Evolutionary conservation across 495 filamentous ascomycete species (phyloP).

Genomic region (Schizothecium vesticola): DNA sequence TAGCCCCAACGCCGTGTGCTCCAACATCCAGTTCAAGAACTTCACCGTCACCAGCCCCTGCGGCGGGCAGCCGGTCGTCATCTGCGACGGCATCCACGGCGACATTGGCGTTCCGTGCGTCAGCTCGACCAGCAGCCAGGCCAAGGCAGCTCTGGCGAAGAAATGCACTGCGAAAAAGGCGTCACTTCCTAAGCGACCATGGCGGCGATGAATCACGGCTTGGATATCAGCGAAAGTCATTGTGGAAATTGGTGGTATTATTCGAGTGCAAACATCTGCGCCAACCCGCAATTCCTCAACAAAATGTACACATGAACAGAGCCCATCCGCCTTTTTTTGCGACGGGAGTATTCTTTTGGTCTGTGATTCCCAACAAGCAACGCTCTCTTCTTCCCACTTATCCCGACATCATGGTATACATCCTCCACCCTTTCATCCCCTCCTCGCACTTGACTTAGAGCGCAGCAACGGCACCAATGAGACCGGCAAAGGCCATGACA

Average conservation of each 20-base stretch:
- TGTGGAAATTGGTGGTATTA: neutral
- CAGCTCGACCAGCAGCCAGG: constrained; percentile 24
- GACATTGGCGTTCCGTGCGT: constrained; percentile 46
- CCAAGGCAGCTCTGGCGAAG: constrained; percentile 20
- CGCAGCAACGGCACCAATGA: constrained; percentile 23
- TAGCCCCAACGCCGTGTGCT: constrained; percentile 47
- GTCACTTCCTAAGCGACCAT: constrained; percentile 10
- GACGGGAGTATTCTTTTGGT: neutral
- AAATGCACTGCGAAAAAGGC: constrained; percentile 24
- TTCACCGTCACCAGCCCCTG: constrained; percentile 48
- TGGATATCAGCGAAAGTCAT: neutral
- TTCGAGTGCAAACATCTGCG: neutral
- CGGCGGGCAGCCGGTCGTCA: constrained; percentile 40
- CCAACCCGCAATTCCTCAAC: neutral
- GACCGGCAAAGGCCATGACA: constrained; percentile 19
- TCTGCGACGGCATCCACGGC: constrained; percentile 49
- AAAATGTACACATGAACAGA: neutral
- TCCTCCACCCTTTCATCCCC: neutral
- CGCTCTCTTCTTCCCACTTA: neutral
- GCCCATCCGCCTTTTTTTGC: neutral
- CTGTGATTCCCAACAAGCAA: neutral
- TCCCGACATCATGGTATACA: neutral
- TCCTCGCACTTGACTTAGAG: constrained; percentile 14
- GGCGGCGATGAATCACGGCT: constrained; percentile 12
- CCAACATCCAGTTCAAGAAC: constrained; percentile 45